Evolutionary conservation across 2,329 filamentous ascomycete genomes (phyloP).

Genomic region (Penicillium sp.): DNA sequence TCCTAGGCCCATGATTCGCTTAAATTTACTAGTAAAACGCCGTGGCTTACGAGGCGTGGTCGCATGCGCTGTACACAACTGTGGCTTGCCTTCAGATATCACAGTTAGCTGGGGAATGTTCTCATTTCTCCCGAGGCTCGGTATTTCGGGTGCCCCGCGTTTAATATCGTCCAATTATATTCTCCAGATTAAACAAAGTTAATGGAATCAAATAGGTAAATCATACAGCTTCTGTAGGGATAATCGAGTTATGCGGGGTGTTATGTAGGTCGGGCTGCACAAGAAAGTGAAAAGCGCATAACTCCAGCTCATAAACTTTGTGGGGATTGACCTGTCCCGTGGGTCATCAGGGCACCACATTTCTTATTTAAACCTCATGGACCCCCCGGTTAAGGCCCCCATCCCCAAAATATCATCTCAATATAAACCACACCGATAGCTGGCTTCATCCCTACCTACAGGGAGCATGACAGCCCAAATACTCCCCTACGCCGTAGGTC

Average conservation of each 20-base stretch:
- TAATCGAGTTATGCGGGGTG: background rate
- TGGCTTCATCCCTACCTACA: background rate
- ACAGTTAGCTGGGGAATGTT: background rate
- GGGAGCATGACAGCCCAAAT: conserved; percentile 9
- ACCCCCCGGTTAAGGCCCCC: background rate
- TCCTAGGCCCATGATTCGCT: no score
- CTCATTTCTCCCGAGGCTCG: background rate
- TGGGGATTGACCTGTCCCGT: background rate
- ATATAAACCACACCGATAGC: background rate
- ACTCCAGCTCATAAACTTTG: background rate
- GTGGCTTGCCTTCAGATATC: background rate
- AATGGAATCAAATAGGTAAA: no score
- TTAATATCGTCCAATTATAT: background rate
- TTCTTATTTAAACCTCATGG: background rate
- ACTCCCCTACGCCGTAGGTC: conserved; percentile 18
- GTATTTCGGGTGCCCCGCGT: background rate
- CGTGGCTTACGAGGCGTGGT: background rate
- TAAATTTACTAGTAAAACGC: background rate
- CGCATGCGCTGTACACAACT: background rate
- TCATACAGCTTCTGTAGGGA: background rate
- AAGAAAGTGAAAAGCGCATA: background rate
- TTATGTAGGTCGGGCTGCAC: background rate
- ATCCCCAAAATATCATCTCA: background rate
- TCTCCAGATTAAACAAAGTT: background rate
- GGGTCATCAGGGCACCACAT: background rate